Percentiles rank a stretch among this genome's conserved stretches.
Conservation (phyloP, 805 yeast genomes). For the Barnettozyma populi region DNA sequence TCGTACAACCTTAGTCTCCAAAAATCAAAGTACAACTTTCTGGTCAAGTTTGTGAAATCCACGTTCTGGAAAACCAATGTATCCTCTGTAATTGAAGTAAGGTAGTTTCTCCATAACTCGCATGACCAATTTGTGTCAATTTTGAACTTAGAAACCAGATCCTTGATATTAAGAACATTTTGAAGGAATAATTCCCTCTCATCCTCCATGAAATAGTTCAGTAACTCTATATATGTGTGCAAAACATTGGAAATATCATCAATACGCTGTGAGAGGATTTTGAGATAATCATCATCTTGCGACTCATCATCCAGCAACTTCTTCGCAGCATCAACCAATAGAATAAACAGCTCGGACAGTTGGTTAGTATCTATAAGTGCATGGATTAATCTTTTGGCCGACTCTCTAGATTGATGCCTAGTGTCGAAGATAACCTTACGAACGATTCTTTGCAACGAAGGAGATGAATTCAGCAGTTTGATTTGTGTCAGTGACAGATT, state of each 20-base stretch:
- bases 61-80: conserved; percentile 12
- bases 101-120: conserved; percentile 63
- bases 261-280: conserved; percentile 61
- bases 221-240: conserved; percentile 55
- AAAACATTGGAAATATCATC: conserved; percentile 71
- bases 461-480: conserved; percentile 58
- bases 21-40: conserved; percentile 50
- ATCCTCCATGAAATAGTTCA: conserved; percentile 43
- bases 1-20: conserved; percentile 77
- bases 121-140: conserved; percentile 63
- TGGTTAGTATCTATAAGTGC: conserved; percentile 38
- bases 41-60: conserved; percentile 24
- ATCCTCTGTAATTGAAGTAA: conserved; percentile 25
- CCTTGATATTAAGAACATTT: conserved; percentile 36
- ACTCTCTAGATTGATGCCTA: conserved; percentile 40
- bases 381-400: conserved; percentile 47
- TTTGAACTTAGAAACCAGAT: conserved; percentile 37
- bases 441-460: conserved; percentile 48
- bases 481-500: conserved; percentile 66
- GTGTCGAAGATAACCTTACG: conserved; percentile 47
- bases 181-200: conserved; percentile 28
- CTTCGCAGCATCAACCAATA: conserved; percentile 47
- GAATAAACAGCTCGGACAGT: conserved; percentile 59
- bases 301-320: conserved; percentile 32
- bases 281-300: conserved; percentile 39